Evolutionary conservation across 108 stramenopile genomes (phyloP), one percentile per base, ranked within the genome.

Genomic region (Nitzschia palea): DNA sequence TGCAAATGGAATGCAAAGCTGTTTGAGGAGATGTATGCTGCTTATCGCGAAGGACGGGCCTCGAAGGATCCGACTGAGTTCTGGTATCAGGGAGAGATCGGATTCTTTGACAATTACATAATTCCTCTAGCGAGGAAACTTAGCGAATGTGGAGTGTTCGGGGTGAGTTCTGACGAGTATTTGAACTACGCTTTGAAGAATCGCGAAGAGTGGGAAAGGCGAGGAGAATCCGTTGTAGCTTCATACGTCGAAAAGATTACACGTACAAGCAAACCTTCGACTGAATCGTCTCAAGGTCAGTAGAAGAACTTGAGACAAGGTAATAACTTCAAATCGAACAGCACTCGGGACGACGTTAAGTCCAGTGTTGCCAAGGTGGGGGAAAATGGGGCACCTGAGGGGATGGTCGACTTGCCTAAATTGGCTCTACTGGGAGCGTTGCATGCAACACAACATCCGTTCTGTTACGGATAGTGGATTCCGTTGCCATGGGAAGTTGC

Each of bases 1-100:
- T 63, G 70, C 59, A 80, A 80, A 26, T 86, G 85, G 85, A 86
- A 81, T 67, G 67, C 70, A 33, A 71, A 68, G 29, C 54, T 83
- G 2, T 86, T 71, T 52, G 70, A 79, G 44, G 85, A 86, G 50
- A 51, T 79, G 12, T 77, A 79, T 45, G 54, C 48, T 23, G 85
- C 85, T 0, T 83, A 68, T 67, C 51, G 44, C 15, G 45, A 52
- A 3, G 77, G 80, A 1, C 44, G 80, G 14, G 77, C 61, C 30
- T 77, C 71, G 12, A 79, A 57, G 52, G 67, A 86, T 66, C 85
- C 85, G 15, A 32, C 80, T 17, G 52, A 55, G 27, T 62, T 62
- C 29, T 86, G 85, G 85, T 86, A 82, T 59, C 50, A 82, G 47
- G 82, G 82, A 67, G 73, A 86, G 70, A 48, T 86, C 27, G 65